A percentile compares a stretch with the other conserved stretches of the same genome.
Conservation (phyloP, 2,329 filamentous ascomycete species). For the Colletotrichum coccodes region DNA sequence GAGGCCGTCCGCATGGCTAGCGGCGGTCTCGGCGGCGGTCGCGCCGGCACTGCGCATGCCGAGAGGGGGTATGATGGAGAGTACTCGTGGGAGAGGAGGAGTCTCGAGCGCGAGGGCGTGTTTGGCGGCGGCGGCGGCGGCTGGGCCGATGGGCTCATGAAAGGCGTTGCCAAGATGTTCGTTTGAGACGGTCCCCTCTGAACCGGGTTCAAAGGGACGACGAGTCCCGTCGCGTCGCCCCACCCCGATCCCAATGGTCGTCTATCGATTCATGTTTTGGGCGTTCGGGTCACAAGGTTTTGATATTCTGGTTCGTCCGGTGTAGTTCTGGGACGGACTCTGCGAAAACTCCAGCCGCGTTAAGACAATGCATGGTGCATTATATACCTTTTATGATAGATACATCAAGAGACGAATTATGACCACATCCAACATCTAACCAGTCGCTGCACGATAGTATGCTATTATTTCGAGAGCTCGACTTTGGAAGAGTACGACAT, state of each 20-base stretch:
- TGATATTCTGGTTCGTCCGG: constrained; percentile 9
- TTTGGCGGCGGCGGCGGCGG: constrained; percentile 4
- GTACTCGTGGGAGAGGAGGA: constrained; percentile 51
- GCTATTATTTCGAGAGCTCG: no score
- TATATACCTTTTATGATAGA: constrained; percentile 14
- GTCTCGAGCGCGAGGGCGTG: constrained; percentile 46
- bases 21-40: constrained; percentile 37
- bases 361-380: constrained; percentile 3
- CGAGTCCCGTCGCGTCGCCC: neutral
- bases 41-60: constrained; percentile 40
- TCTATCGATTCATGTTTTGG: neutral
- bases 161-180: constrained; percentile 53
- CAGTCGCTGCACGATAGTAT: neutral
- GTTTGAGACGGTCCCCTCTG: constrained; percentile 39
- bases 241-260: neutral
- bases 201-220: neutral
- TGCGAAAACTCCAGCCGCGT: neutral
- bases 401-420: constrained; percentile 14
- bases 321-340: neutral
- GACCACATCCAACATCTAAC: neutral
- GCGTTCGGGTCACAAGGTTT: neutral
- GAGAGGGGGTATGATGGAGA: constrained; percentile 45
- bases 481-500: neutral
- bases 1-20: constrained; percentile 66
- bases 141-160: constrained; percentile 47